These are phyloP conservation scores for Phylloporus sp. DNA, from an alignment of 768 basidiomycete genomes.

Conservation along the genomic window DNA sequence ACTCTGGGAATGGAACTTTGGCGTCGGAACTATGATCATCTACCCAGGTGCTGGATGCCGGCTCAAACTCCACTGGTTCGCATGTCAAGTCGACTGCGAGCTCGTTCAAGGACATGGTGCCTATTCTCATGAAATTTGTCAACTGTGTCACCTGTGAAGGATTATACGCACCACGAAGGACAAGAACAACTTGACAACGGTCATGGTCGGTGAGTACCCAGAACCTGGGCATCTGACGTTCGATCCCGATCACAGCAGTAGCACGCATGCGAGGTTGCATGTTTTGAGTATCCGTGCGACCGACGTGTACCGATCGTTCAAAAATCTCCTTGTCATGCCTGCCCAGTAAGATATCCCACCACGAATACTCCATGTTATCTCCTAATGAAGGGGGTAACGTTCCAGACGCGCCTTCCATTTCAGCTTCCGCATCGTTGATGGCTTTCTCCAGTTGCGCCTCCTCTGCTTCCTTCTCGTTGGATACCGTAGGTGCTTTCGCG, in stretches of 20 bases:
- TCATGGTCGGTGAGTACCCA: slow-evolving; percentile 85
- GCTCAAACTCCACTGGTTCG: slow-evolving; percentile 64
- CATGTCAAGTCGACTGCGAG: slow-evolving; percentile 84
- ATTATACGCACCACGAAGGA: slow-evolving; percentile 53
- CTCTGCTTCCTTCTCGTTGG: slow-evolving; percentile 48
- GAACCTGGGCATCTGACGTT: slow-evolving; percentile 74
- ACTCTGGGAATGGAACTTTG: slow-evolving; percentile 36
- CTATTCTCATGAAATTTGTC: slow-evolving; percentile 28
- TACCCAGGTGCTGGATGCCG: slow-evolving; percentile 37
- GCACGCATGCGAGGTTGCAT: slow-evolving; percentile 43
- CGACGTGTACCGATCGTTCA: slow-evolving; percentile 49
- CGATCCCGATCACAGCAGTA: slow-evolving; percentile 61
- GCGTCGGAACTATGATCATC: slow-evolving; percentile 29
- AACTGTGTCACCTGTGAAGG: neutral
- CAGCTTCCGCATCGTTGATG: slow-evolving; percentile 68
- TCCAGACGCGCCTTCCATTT: slow-evolving; percentile 43
- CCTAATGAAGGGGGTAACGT: slow-evolving; percentile 22
- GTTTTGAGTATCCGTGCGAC: slow-evolving; percentile 14
- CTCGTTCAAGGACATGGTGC: slow-evolving; percentile 86
- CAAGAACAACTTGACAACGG: slow-evolving; percentile 69
- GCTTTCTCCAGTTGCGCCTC: slow-evolving; percentile 61
- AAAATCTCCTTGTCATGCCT: slow-evolving; percentile 84
- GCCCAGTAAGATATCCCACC: slow-evolving; percentile 82
- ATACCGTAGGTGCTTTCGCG: slow-evolving; percentile 24
- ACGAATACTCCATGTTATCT: slow-evolving; percentile 49